A percentile compares a stretch with the other conserved stretches of the same genome.
These are phyloP conservation scores for Pyrus communis DNA, from an alignment of 306 rosid genomes.

Conservation along the genomic window DNA sequence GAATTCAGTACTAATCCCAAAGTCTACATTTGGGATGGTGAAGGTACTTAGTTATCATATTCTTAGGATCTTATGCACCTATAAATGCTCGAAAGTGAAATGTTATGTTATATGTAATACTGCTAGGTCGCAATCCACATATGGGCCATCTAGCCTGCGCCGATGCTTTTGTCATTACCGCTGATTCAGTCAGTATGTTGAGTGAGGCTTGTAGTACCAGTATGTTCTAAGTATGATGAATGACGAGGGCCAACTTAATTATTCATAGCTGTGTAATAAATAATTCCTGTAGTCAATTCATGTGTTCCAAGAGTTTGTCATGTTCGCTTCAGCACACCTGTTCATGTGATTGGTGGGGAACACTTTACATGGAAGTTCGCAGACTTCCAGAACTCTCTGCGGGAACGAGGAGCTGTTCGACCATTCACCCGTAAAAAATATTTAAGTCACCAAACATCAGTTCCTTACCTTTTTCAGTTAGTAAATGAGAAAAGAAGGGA, in stretches of 20 bases:
- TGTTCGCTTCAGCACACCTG: conserved; percentile 71
- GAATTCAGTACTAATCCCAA: conserved; percentile 63
- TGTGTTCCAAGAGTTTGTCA: not conserved
- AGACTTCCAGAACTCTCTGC: conserved; percentile 67
- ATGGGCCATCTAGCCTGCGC: conserved; percentile 82
- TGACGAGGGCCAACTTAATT: not conserved
- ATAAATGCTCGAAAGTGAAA: not conserved
- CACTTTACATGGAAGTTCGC: conserved; percentile 85
- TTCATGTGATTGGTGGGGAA: conserved; percentile 68
- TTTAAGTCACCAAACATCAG: conserved; percentile 35
- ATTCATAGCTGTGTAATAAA: not conserved
- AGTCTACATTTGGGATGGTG: conserved; percentile 78
- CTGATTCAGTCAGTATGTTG: conserved; percentile 92
- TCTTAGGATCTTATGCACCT: not conserved
- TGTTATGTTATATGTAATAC: not conserved
- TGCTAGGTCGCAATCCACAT: conserved; percentile 73
- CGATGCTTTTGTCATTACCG: conserved; percentile 84
- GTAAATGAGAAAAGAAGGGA: not conserved
- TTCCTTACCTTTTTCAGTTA: not conserved
- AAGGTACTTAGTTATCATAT: conserved; percentile 49
- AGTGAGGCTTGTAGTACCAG: conserved; percentile 94
- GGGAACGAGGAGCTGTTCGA: conserved; percentile 57
- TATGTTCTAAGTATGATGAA: conserved; percentile 34
- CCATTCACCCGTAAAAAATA: conserved; percentile 71
- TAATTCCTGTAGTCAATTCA: conserved; percentile 2